Evolutionary conservation across 83 land plant species (phyloP).

Genomic region (Diphasiastrum complanatum): DNA sequence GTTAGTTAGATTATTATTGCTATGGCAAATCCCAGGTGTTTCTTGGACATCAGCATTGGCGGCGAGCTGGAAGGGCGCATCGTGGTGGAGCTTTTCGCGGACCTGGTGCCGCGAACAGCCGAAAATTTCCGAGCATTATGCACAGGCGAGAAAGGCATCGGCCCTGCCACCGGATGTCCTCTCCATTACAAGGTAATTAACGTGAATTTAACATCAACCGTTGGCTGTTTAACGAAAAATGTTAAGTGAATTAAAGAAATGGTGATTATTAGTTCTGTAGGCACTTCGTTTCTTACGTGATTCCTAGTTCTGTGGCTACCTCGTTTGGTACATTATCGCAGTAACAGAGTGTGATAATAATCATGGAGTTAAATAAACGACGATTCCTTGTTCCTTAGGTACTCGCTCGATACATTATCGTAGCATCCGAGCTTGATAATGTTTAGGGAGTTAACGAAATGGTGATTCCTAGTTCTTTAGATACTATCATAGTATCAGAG

Average conservation of each 20-base stretch:
- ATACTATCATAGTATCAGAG: no score
- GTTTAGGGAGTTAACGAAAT: no score
- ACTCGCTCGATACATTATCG: no score
- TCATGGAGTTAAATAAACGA: no score
- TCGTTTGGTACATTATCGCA: no score
- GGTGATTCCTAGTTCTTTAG: no score
- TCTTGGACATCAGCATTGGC: constrained; percentile 26
- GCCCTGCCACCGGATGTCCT: constrained; percentile 6
- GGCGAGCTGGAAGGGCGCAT: constrained; percentile 28
- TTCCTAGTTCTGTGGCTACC: no score
- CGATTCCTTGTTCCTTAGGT: no score
- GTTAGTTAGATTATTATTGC: neutral
- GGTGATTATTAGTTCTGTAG: neutral
- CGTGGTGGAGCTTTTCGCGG: constrained; percentile 23
- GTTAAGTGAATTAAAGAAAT: neutral
- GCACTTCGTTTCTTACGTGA: no score
- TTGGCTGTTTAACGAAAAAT: neutral
- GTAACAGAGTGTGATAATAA: no score
- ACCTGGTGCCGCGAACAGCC: constrained; percentile 21
- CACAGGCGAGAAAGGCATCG: constrained; percentile 19
- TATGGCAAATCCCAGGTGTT: constrained; percentile 23
- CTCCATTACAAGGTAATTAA: constrained; percentile 19
- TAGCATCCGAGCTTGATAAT: no score
- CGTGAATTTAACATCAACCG: neutral
- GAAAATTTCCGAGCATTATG: constrained; percentile 24